Percentiles rank a stretch among this genome's conserved stretches.
These are phyloP conservation scores for Lachancea dasiensis DNA, from an alignment of 805 yeast species.

Conservation along the genomic window DNA sequence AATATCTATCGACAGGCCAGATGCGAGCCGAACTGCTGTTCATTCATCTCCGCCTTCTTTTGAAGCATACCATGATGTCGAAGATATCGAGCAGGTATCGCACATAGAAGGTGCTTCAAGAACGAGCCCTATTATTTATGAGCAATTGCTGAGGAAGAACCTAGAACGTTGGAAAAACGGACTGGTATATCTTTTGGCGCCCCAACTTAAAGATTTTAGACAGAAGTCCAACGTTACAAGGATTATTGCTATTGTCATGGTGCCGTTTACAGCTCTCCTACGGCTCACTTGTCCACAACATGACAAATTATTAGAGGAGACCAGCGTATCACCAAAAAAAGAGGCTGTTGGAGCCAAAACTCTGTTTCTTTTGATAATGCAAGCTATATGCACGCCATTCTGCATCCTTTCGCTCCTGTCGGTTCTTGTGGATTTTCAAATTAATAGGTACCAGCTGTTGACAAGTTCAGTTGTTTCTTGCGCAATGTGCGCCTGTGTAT, in stretches of 20 bases:
- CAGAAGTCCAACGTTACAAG: conserved; percentile 24
- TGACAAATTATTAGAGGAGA: conserved; percentile 14
- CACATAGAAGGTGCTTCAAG: not conserved
- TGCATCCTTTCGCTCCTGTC: conserved; percentile 18
- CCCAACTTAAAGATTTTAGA: conserved; percentile 30
- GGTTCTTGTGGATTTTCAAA: conserved; percentile 13
- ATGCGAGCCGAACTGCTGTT: conserved; percentile 1
- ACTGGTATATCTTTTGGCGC: conserved; percentile 20
- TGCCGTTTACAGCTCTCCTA: conserved; percentile 33
- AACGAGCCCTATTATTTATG: conserved; percentile 2
- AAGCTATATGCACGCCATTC: conserved; percentile 31
- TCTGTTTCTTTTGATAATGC: conserved; percentile 25
- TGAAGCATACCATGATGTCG: conserved; percentile 23
- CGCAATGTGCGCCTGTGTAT: conserved; percentile 10
- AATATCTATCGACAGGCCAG: not conserved
- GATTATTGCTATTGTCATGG: conserved; percentile 28
- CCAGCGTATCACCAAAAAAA: conserved; percentile 19
- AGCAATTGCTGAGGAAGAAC: not conserved
- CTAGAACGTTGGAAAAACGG: conserved; percentile 3
- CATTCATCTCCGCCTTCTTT: conserved; percentile 24
- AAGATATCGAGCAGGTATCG: conserved; percentile 8
- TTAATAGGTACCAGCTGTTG: conserved; percentile 13
- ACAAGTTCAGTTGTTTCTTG: conserved; percentile 12
- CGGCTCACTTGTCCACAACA: conserved; percentile 34
- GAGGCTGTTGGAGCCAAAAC: conserved; percentile 18